phyloP scores from a whole-genome alignment of 148 eudicot species.

The Camellia lanceoleosa region DNA sequence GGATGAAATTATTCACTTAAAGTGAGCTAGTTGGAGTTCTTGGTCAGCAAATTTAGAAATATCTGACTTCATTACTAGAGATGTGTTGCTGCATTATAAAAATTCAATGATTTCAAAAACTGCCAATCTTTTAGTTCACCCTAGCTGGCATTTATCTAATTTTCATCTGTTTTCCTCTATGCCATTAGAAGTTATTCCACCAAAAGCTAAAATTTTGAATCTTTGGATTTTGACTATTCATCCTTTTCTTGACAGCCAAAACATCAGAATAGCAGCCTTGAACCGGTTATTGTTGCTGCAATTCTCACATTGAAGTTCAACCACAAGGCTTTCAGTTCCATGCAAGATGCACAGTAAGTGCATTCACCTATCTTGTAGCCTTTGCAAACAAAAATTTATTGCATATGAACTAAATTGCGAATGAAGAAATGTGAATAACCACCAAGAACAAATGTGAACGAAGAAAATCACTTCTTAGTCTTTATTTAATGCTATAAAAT shows the following conservation, averaged over 20 bases:
- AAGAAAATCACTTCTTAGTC: too few relatives aligned
- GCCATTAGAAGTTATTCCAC: not conserved
- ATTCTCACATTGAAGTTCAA: conserved; percentile 62
- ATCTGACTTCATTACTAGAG: not conserved
- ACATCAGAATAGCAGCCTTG: conserved; percentile 49
- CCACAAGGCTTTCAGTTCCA: conserved; percentile 50
- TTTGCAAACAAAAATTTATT: too few relatives aligned
- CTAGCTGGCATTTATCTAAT: not conserved
- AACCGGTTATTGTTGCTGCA: conserved; percentile 55
- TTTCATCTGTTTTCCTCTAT: not conserved
- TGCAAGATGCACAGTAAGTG: conserved; percentile 60
- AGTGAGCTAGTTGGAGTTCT: too few relatives aligned
- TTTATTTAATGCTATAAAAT: too few relatives aligned
- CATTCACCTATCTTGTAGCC: not conserved
- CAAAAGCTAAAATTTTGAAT: not conserved
- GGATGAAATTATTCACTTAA: too few relatives aligned
- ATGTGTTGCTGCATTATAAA: not conserved
- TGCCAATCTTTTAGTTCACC: not conserved
- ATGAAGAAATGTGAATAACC: too few relatives aligned
- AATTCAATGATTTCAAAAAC: not conserved
- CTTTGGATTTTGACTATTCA: not conserved
- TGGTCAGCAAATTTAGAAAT: too few relatives aligned
- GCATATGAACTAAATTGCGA: too few relatives aligned
- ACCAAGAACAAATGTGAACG: too few relatives aligned
- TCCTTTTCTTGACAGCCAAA: conserved; percentile 42